Percentiles rank a stretch among this genome's conserved stretches.
Conservation (phyloP, 148 eudicot species). For the Beta vulgaris region DNA sequence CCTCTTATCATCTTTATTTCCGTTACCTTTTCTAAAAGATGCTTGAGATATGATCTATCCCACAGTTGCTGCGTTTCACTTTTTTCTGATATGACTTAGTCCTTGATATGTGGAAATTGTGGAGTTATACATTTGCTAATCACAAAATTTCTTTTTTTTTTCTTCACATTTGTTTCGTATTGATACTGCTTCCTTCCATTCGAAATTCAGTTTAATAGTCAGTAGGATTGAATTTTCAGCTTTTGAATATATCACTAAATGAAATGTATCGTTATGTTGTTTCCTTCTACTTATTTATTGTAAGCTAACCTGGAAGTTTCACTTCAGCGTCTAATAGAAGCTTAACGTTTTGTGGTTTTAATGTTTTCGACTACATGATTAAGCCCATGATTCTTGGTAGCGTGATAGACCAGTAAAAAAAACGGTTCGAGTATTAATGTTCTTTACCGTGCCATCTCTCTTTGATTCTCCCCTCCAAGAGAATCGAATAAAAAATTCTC, state of each 20-base stretch:
- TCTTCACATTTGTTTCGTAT: not conserved
- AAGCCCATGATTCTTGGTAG: not conserved
- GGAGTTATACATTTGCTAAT: constrained; percentile 2
- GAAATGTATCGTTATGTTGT: not conserved
- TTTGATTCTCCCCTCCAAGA: constrained; percentile 10
- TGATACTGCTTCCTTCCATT: not conserved
- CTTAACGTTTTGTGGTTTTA: not conserved
- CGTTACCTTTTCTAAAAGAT: constrained; percentile 23
- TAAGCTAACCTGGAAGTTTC: not conserved
- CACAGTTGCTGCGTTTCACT: constrained; percentile 23
- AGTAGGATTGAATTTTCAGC: not conserved
- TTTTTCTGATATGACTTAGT: constrained; percentile 16
- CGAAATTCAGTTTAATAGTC: not conserved
- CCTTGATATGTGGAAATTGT: constrained; percentile 2
- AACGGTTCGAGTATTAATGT: not conserved
- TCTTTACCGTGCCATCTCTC: not conserved
- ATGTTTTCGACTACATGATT: not conserved
- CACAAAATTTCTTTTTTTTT: not conserved
- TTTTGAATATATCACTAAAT: not conserved
- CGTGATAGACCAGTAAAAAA: not conserved
- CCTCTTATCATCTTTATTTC: constrained; percentile 26
- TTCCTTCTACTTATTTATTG: not conserved
- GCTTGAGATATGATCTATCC: constrained; percentile 26
- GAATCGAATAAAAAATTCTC: constrained; percentile 25
- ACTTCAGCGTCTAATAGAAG: not conserved